Base-by-base conservation (phyloP, 805 yeast species). In the Starmerella davenportii region DNA sequence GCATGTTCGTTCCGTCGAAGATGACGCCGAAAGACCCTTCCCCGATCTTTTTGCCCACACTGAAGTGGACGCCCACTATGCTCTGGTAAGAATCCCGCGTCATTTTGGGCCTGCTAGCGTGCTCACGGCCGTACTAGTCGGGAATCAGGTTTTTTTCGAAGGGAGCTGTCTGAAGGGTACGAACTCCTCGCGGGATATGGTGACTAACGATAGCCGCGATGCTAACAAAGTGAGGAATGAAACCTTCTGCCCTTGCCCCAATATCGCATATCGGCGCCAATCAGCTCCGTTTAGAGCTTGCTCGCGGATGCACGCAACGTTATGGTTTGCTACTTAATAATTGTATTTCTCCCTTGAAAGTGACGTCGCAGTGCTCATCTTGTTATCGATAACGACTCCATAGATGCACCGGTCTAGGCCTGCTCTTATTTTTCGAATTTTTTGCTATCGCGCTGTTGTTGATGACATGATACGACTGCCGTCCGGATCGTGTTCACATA, bases 1-100 rank as follows among this genome's bases (percentile, higher is more conserved):
- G 73, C 55, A 90, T 68, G 57, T 90, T 87, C 32, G 81, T 72
- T 45, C 98, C 98, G 63, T 90, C 96, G 57, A 90, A 90, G 43
- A 90, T 78, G 38, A 90, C 93, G 40, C 98, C 98, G 59, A 90
- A 90, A 3, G 96, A 87, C 33, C 98, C 98, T 61, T 90, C 96
- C 41, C 98, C 98, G 44, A 90, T 85, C 63, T 90, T 90, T 59
- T 85, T 87, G 42, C 96, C 98, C 41, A 90, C 90, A 51, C 84
- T 79, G 62, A 85, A 90, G 64, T 90, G 98, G 44, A 87, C 74
- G 19, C 98, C 98, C 34, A 90, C 95, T 30, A 77, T 72, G 27
- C 42, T 38, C 41, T 40, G 43, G 25, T 32, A 32, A 13, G 25
- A 14, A 32, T 32, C 35, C 35, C 35, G 23, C n/a, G 35, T 32